Evolutionary conservation across 2,329 filamentous ascomycete genomes (phyloP), one percentile per base, ranked within the genome.

Genomic region (Thielaviopsis ethacetica): DNA sequence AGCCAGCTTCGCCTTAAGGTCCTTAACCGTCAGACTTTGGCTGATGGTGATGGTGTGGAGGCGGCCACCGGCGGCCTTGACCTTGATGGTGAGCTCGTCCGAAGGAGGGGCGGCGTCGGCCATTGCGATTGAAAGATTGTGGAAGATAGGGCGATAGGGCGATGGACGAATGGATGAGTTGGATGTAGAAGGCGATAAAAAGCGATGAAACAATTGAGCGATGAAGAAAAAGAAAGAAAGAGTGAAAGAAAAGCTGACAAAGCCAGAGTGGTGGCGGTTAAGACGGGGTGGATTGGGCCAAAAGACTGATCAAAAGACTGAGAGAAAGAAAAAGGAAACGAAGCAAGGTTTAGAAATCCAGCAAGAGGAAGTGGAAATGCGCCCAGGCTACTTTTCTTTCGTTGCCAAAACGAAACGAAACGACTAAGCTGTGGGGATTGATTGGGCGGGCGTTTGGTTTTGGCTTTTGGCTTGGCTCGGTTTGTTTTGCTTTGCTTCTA

Each of bases 21-120:
- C 90, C 60, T 81, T 77, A 51, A 97, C 85, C 7, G 85, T 86
- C 54, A 85, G 88, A 41, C 82, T 80, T 64, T 86, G 79, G 60
- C 86, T 73, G 68, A 97, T 84, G 59, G 89, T 94, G 69, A 98
- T 76, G 57, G 81, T 84, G 68, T 89, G 91, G 71, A 86, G 89
- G 69, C 81, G 83, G 69, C 96, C 91, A 66, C 84, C 86, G n/a
- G 89, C 91, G n/a, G 88, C 88, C 77, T 97, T 98, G 73, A 98
- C 85, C 75, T 90, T 93, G 81, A 98, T 97, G 71, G 88, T 95
- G 74, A 98, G 75, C 67, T 91, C 84, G 67, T 84, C 75, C 68
- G 91, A 88, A 66, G 82, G 78, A 67, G 75, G 69, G 64, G 76
- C 70, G 62, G 80, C 77, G 65, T 75, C 70, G 68, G 79, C 80